These are phyloP conservation scores for Fusarium nanum DNA, from an alignment of 2,329 filamentous ascomycete species.

Conservation along the genomic window DNA sequence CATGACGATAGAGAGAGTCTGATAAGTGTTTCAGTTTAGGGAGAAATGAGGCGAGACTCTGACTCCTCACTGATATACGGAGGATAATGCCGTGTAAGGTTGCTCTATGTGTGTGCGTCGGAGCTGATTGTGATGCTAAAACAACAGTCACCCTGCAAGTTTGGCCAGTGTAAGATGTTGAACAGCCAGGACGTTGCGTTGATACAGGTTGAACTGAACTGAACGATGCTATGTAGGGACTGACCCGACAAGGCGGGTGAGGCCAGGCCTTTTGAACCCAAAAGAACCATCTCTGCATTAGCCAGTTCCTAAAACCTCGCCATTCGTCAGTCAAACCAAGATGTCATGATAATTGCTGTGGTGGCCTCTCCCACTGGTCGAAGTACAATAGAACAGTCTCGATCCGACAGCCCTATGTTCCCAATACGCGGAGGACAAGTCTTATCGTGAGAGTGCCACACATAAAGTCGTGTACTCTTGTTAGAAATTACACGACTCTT, in stretches of 20 bases:
- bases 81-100: conserved; percentile 11
- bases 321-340: conserved; percentile 6
- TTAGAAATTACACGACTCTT: not conserved
- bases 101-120: not conserved
- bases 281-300: conserved; percentile 9
- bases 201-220: not conserved
- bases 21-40: not conserved
- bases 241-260: conserved; percentile 16
- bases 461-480: not conserved
- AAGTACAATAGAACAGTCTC: not conserved
- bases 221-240: not conserved
- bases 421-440: not conserved
- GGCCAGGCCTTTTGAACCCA: conserved; percentile 21
- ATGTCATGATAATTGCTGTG: not conserved
- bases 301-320: not conserved
- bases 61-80: not conserved
- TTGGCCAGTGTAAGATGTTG: not conserved
- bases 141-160: not conserved
- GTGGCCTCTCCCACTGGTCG: conserved; percentile 7
- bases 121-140: not conserved
- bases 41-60: not conserved
- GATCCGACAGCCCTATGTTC: conserved; percentile 13
- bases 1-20: not conserved
- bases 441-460: conserved; percentile 4
- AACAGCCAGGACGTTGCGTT: not conserved